phyloP scores from a whole-genome alignment of 345 rosid species.

The Abelmoschus esculentus region DNA sequence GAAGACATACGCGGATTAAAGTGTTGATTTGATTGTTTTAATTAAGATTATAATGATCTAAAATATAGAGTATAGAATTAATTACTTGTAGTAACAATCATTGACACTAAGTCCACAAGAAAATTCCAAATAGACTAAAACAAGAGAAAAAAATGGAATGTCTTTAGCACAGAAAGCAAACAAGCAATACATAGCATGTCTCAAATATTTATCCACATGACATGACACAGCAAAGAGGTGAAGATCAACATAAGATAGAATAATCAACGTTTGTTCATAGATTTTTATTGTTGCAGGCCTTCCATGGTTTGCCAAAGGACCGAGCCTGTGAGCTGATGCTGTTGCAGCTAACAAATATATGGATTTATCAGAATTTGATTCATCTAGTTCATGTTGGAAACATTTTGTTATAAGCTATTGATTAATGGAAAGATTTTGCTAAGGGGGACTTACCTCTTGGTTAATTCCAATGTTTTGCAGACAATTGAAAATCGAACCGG shows the following conservation, averaged over 20 bases:
- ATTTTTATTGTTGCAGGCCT: slow-evolving; percentile 13
- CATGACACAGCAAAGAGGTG: neutral
- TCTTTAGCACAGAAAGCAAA: neutral
- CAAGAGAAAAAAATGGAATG: neutral
- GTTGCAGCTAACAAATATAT: neutral
- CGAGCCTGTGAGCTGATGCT: slow-evolving; percentile 23
- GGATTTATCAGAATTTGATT: too few species aligned
- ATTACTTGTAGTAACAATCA: neutral
- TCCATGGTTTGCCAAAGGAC: slow-evolving; percentile 26
- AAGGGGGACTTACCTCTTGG: slow-evolving; percentile 24
- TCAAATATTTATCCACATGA: too few species aligned
- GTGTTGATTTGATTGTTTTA: neutral
- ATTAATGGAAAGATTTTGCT: neutral
- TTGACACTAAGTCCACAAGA: neutral
- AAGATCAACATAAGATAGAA: neutral
- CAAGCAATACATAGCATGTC: neutral
- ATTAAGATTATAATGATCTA: neutral
- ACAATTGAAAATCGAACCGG: slow-evolving; percentile 8
- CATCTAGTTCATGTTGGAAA: too few species aligned
- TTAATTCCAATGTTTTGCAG: slow-evolving; percentile 21
- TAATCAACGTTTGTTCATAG: slow-evolving; percentile 5
- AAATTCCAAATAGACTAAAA: neutral
- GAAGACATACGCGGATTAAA: too few species aligned
- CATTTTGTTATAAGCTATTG: neutral
- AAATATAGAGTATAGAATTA: neutral